Conservation (phyloP, 345 rosid species). For the Syzygium oleosum region DNA sequence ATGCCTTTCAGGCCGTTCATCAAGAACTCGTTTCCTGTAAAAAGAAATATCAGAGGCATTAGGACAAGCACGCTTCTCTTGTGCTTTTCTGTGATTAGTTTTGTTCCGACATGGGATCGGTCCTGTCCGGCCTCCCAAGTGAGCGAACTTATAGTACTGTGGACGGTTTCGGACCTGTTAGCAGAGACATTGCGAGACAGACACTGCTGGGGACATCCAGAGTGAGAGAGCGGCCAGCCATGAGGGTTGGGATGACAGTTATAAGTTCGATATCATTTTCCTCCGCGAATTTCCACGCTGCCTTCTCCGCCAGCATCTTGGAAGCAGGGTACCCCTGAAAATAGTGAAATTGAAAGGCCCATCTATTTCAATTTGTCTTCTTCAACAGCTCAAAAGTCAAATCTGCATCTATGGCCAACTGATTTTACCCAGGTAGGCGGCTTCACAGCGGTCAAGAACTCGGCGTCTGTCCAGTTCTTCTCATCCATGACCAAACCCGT, state of each 20-base stretch:
- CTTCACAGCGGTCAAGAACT: conserved; percentile 51
- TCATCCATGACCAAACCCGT: conserved; percentile 63
- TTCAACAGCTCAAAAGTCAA: not conserved
- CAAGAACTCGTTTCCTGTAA: conserved; percentile 59
- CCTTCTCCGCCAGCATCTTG: conserved; percentile 69
- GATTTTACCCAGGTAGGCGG: conserved; percentile 84
- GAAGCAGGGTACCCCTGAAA: conserved; percentile 68
- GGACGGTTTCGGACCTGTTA: conserved; percentile 41
- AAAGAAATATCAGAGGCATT: not conserved
- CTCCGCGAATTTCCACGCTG: conserved; percentile 56
- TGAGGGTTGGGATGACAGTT: conserved; percentile 59
- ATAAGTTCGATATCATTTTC: conserved; percentile 68
- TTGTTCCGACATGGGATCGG: not conserved
- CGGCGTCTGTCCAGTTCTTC: conserved; percentile 65
- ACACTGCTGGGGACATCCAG: conserved; percentile 49
- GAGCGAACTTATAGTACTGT: not conserved
- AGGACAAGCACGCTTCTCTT: not conserved
- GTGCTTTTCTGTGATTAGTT: not conserved
- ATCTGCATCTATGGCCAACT: not conserved
- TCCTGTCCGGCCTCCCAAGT: not conserved
- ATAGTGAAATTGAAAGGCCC: not conserved
- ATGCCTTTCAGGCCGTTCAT: conserved; percentile 56
- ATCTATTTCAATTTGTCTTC: not conserved
- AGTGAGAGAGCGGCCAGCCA: conserved; percentile 58
- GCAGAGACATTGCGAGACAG: conserved; percentile 40